These are phyloP conservation scores for Xylaria digitata DNA, from an alignment of 2,329 filamentous ascomycete species.

Conservation along the genomic window DNA sequence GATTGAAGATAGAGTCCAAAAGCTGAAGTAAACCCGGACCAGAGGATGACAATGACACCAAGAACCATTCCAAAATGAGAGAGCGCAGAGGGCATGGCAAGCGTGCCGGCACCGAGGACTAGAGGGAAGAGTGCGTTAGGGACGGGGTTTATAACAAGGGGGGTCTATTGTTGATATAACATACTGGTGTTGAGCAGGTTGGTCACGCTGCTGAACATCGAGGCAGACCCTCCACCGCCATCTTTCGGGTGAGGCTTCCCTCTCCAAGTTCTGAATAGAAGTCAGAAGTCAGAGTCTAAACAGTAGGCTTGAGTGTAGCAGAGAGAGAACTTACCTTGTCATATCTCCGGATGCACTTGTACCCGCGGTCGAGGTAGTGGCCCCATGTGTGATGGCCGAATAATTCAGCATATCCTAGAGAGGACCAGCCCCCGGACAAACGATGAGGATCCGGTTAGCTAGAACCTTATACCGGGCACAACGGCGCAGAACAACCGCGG, in stretches of 20 bases:
- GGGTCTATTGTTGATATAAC: slow-evolving; percentile 44
- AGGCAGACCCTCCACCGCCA: slow-evolving; percentile 79
- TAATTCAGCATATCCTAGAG: slow-evolving; percentile 65
- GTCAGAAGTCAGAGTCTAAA: slow-evolving; percentile 16
- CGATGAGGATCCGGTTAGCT: slow-evolving; percentile 17
- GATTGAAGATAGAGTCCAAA: slow-evolving; percentile 97
- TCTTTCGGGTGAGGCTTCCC: slow-evolving; percentile 73
- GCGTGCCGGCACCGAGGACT: slow-evolving; percentile 93
- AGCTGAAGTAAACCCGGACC: slow-evolving; percentile 88
- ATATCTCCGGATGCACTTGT: slow-evolving; percentile 57
- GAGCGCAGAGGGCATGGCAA: slow-evolving; percentile 95
- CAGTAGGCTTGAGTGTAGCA: background rate
- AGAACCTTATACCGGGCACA: background rate
- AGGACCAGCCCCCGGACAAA: slow-evolving; percentile 27
- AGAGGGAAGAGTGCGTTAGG: slow-evolving; percentile 36
- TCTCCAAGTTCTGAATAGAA: slow-evolving; percentile 61
- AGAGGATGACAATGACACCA: slow-evolving; percentile 85
- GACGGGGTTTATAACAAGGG: background rate
- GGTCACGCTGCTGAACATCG: slow-evolving; percentile 90
- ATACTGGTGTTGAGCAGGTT: slow-evolving; percentile 96
- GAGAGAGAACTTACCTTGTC: slow-evolving; percentile 56
- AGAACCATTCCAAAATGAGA: slow-evolving; percentile 94
- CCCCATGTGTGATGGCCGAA: slow-evolving; percentile 62
- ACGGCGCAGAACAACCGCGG: background rate
- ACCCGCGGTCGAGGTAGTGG: slow-evolving; percentile 54